Base-by-base conservation (phyloP, 805 yeast species). In the Zygotorulaspora chibaensis region DNA sequence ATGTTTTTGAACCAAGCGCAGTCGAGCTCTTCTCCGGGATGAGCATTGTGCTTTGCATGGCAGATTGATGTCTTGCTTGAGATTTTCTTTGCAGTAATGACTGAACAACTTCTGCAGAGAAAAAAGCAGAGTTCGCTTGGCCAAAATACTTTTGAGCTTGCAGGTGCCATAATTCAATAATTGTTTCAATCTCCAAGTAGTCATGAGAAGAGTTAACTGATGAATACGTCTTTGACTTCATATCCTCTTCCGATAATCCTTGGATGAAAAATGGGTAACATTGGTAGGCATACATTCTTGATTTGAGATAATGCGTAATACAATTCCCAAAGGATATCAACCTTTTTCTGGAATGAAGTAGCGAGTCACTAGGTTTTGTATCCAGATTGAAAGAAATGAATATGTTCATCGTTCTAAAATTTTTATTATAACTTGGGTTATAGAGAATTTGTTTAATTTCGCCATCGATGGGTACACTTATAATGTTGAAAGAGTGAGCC, bases 371-470 rank as follows among this genome's bases (percentile, higher is more conserved):
- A 15, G 54, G 41, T 20, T 45, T 43, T 2, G 60, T 48, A 20
- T 61, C 57, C 30, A 42, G 38, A 41, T 63, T 63, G 42, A 62
- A 61, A 8, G 55, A 49, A 17, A 54, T 43, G 20, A 63, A 63
- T 8, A 60, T 43, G 36, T 59, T 60, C 51, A 63, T 50, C 26
- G 50, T 41, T 4, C 50, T 48, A 16, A 62, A 57, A 11, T 48
- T 46, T 13, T 54, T 51, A 31, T 63, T 63, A 45, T 54, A 56
- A 2, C 46, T 45, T 8, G 64, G 61, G 13, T 57, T 56, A 46
- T 63, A 63, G 26, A 51, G 46, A 8, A 62, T 47, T 36, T 52
- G 50, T 43, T 55, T 56, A 7, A 51, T 47, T 35, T 54, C 59
- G 2, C 62, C 64, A 49, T 59, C 59, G 28, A 51, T 50, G 15